These are phyloP conservation scores for Phaeolepiota aurea DNA, from an alignment of 768 basidiomycete species.

Conservation along the genomic window DNA sequence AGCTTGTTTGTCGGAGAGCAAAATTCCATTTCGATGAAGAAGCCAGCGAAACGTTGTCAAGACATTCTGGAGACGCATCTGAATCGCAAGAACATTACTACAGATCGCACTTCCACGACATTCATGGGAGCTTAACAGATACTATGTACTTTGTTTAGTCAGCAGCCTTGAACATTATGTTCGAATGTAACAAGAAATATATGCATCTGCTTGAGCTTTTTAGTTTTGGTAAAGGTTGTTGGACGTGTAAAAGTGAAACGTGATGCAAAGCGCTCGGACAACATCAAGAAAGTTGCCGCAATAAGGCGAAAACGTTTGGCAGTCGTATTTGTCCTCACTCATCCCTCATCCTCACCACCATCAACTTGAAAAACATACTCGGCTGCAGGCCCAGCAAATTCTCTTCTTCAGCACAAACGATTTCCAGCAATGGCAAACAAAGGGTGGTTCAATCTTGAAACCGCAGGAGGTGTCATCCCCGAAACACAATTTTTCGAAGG, in stretches of 20 bases:
- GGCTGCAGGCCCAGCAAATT: conserved; percentile 15
- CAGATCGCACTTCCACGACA: conserved; percentile 19
- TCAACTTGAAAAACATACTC: too few relatives aligned
- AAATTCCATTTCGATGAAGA: conserved; percentile 39
- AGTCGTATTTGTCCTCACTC: too few relatives aligned
- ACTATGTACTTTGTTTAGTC: conserved; percentile 25
- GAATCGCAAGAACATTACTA: conserved; percentile 18
- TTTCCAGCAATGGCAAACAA: conserved; percentile 45
- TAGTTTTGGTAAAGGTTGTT: too few relatives aligned
- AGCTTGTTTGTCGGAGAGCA: conserved; percentile 50
- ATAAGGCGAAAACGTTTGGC: too few relatives aligned
- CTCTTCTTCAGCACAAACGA: neutral
- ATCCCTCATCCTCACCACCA: too few relatives aligned
- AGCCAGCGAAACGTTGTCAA: conserved; percentile 28
- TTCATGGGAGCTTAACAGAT: conserved; percentile 18
- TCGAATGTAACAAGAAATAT: too few relatives aligned
- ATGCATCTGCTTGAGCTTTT: too few relatives aligned
- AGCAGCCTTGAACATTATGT: too few relatives aligned
- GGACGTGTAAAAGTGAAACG: too few relatives aligned
- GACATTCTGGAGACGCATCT: conserved; percentile 17
- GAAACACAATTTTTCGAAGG: conserved; percentile 84
- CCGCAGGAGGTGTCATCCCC: conserved; percentile 52
- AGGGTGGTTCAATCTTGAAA: conserved; percentile 85
- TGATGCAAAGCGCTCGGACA: too few relatives aligned
- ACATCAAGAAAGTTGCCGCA: too few relatives aligned